Conservation (phyloP, 495 filamentous ascomycete species). For the Daldinia grandis region DNA sequence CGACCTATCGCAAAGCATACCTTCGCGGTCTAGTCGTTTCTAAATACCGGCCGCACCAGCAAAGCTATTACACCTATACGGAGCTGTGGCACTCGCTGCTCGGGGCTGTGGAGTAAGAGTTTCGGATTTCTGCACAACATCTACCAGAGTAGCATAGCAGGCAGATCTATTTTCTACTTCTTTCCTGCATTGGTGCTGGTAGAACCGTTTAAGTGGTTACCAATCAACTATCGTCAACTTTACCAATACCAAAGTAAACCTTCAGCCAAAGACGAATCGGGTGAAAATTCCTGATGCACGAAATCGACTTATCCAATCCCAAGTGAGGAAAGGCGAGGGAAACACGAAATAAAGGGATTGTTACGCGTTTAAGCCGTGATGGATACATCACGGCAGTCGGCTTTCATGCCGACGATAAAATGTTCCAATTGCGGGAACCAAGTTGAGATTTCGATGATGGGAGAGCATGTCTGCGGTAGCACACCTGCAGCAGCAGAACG, state of each 20-base stretch:
- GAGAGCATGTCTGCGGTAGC: slow-evolving; percentile 80
- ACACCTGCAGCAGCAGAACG: slow-evolving; percentile 48
- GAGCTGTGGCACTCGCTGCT: slow-evolving; percentile 8
- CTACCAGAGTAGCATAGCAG: slow-evolving; percentile 6
- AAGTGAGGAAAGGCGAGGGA: slow-evolving; percentile 26
- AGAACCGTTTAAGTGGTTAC: background rate
- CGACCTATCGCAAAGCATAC: slow-evolving; percentile 32
- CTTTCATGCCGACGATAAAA: slow-evolving; percentile 90
- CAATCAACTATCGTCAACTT: slow-evolving; percentile 20
- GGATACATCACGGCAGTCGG: slow-evolving; percentile 63
- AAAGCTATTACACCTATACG: slow-evolving; percentile 10
- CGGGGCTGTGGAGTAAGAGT: slow-evolving; percentile 25
- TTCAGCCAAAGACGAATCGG: slow-evolving; percentile 13
- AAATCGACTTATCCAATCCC: slow-evolving; percentile 5
- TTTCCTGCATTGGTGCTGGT: slow-evolving; percentile 7
- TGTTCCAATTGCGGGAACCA: slow-evolving; percentile 87
- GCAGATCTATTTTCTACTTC: slow-evolving; percentile 10
- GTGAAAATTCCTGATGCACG: slow-evolving; percentile 28
- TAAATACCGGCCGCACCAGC: slow-evolving; percentile 9
- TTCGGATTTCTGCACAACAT: slow-evolving; percentile 28
- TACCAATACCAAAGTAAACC: background rate
- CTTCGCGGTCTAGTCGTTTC: slow-evolving; percentile 2
- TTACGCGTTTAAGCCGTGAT: slow-evolving; percentile 51
- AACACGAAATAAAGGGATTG: slow-evolving; percentile 31
- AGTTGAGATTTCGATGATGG: slow-evolving; percentile 91